Base-by-base conservation (phyloP, 441 rosid species). In the Cnidoscolus chayamansa region DNA sequence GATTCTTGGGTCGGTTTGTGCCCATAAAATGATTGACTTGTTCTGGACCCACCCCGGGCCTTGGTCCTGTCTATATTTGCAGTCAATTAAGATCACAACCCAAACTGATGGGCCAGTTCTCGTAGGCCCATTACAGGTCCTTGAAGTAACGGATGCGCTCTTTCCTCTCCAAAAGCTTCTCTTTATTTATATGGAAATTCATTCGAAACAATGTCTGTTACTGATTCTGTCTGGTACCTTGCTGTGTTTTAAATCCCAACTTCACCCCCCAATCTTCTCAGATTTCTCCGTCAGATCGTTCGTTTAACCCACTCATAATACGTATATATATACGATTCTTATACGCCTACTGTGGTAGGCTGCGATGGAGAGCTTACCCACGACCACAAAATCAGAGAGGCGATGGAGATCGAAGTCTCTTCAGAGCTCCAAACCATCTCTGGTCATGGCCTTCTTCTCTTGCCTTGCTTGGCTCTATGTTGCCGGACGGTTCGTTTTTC, bases 391-490 rank as follows among this genome's bases (percentile, higher is more conserved):
- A 85, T 53, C 90, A 49, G 99, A 94, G 31, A 78, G 92, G 75
- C 82, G 95, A 77, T 75, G 87, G 85, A 93, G 98, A 83, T 91
- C 96, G 68, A 95, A 86, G 89, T 78, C 88, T 80, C 71, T 75
- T 19, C 90, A 86, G 74, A 82, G 86, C 17, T 92, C 98, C 9
- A 93, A 83, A 71, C 93, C 97, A 0, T 92, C 99, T 60, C 81
- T 91, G 19, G 75, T 89, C 63, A 63, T 92, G 84, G 94, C 94
- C 69, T 89, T 95, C 87, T 88, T 91, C 88, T 95, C 99, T 71
- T 95, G 98, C 74, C 73, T 95, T 43, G 99, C 98, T 81, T 92
- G 99, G 99, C 98, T 95, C 68, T 95, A 95, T 78, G 96, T 92
- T 68, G 99, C 98, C 63, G 99, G 98, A 78, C 86, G 99, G 99